Percentiles rank a stretch among this genome's conserved stretches.
Evolutionary conservation across 345 rosid species (phyloP).

Genomic region (Populus nigra): DNA sequence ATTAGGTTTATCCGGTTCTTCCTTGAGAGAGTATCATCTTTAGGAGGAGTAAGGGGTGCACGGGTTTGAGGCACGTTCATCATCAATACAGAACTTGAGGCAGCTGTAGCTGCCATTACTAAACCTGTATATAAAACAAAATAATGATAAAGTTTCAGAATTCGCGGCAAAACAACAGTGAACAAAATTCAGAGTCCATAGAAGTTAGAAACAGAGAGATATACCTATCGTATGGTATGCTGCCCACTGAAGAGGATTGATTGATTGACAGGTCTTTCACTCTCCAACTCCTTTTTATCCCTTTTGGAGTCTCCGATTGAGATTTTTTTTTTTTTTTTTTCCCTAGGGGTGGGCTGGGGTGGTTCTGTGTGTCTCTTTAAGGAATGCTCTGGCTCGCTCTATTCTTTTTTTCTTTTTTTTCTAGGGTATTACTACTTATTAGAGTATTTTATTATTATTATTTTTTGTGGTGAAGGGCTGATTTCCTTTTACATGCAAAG

Average conservation of each 20-base stretch:
- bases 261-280: neutral
- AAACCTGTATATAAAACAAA: neutral
- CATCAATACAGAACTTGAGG: constrained; percentile 11
- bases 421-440: too few relatives aligned
- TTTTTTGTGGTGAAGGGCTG: too few relatives aligned
- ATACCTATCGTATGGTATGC: neutral
- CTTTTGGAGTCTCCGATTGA: neutral
- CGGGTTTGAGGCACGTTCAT: constrained; percentile 9
- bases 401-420: too few relatives aligned
- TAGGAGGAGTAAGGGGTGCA: neutral
- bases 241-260: neutral
- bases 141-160: neutral
- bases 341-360: neutral
- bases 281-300: neutral
- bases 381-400: neutral
- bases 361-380: neutral
- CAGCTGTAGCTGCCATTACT: neutral
- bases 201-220: neutral
- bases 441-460: too few relatives aligned
- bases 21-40: neutral
- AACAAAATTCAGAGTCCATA: neutral
- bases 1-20: neutral
- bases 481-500: too few relatives aligned
- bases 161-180: neutral
- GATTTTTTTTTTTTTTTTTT: too few relatives aligned